These are phyloP conservation scores for Leucocoprinus birnbaumii DNA, from an alignment of 768 basidiomycete genomes.

Conservation along the genomic window DNA sequence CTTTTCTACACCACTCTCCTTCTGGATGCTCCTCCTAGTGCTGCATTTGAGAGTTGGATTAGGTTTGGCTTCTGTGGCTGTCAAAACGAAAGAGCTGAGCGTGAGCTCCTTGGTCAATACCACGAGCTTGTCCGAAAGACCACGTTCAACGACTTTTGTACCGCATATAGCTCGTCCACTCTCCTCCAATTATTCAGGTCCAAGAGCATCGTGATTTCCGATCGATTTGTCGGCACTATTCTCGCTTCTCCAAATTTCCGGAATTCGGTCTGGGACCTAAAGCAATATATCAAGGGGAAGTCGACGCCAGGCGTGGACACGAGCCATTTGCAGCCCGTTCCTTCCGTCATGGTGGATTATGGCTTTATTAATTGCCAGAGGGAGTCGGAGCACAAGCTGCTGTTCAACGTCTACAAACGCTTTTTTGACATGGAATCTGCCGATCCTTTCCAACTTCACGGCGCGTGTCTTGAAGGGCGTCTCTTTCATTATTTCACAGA, in stretches of 20 bases:
- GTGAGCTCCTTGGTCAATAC: conserved; percentile 18
- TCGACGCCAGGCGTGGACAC: conserved; percentile 3
- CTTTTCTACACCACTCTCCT: not conserved
- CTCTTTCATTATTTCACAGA: conserved; percentile 22
- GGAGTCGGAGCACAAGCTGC: conserved; percentile 19
- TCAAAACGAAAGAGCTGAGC: conserved; percentile 2
- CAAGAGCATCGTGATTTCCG: conserved; percentile 14
- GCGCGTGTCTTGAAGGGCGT: conserved; percentile 28
- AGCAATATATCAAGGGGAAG: conserved; percentile 20
- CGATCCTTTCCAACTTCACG: conserved; percentile 32
- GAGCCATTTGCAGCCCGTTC: not conserved
- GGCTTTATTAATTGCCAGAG: conserved; percentile 32
- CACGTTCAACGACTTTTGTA: conserved; percentile 32
- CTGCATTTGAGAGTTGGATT: conserved; percentile 17
- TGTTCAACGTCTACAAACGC: conserved; percentile 29
- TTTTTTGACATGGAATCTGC: conserved; percentile 21
- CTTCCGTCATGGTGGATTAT: conserved; percentile 24
- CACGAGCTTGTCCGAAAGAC: conserved; percentile 19
- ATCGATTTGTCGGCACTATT: conserved; percentile 22
- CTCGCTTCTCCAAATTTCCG: conserved; percentile 14
- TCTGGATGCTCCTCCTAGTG: conserved; percentile 11
- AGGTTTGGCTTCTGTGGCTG: conserved; percentile 22
- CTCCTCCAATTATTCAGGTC: conserved; percentile 24
- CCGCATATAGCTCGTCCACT: conserved; percentile 20
- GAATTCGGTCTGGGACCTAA: conserved; percentile 34